phyloP scores from a whole-genome alignment of 495 filamentous ascomycete species.

The Lichenothelia convexa region DNA sequence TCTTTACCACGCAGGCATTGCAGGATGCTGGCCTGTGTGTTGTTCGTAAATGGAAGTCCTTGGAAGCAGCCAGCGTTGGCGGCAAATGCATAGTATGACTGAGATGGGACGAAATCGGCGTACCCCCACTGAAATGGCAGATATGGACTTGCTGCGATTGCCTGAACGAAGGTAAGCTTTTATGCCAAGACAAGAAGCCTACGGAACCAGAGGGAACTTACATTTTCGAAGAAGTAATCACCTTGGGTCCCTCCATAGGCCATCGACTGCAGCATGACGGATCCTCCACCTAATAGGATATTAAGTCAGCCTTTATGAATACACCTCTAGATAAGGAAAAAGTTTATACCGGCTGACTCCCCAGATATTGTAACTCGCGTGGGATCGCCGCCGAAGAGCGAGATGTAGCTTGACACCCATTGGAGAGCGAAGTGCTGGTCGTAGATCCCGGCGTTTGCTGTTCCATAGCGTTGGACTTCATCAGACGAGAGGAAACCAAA shows the following conservation, averaged over 20 bases:
- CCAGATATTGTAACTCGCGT: constrained; percentile 44
- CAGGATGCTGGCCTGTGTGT: constrained; percentile 27
- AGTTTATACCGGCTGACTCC: constrained; percentile 44
- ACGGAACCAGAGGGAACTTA: constrained; percentile 3
- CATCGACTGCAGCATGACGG: constrained; percentile 33
- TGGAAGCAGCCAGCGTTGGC: constrained; percentile 30
- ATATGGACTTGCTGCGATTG: constrained; percentile 33
- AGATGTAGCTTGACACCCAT: constrained; percentile 56
- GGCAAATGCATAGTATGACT: constrained; percentile 38
- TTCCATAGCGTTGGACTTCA: constrained; percentile 30
- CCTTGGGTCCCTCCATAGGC: constrained; percentile 30
- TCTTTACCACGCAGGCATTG: constrained; percentile 35
- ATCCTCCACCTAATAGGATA: no score
- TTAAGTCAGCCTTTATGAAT: no score
- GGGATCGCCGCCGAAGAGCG: constrained; percentile 49
- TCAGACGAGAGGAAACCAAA: constrained; percentile 39
- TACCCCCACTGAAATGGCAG: constrained; percentile 32
- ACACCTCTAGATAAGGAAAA: no score
- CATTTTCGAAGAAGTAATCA: constrained; percentile 21
- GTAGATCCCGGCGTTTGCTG: constrained; percentile 40
- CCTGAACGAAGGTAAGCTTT: no score
- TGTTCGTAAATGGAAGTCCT: constrained; percentile 8
- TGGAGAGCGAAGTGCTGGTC: constrained; percentile 52
- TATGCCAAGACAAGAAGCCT: no score
- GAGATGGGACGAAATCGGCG: constrained; percentile 30